phyloP scores from a whole-genome alignment of 371 early-diverging fungal genomes.

The Mucor mucedo region DNA sequence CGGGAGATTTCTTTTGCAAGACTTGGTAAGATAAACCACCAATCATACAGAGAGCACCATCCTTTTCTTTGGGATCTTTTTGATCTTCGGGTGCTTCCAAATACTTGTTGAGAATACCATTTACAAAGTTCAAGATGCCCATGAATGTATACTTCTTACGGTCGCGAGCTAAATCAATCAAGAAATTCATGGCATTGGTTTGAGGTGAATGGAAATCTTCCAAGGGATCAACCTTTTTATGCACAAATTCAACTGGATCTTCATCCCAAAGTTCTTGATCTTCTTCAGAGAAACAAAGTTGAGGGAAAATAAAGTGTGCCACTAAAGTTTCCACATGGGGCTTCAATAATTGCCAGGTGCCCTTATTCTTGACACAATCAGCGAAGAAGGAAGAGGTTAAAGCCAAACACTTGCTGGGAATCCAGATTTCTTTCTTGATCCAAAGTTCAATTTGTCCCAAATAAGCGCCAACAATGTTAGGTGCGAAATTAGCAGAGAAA shows the following conservation, averaged over 20 bases:
- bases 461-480: constrained; percentile 81
- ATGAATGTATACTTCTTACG: constrained; percentile 81
- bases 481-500: constrained; percentile 87
- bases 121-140: constrained; percentile 77
- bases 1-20: constrained; percentile 70
- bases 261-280: constrained; percentile 90
- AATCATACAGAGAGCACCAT: constrained; percentile 90
- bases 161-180: constrained; percentile 76
- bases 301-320: constrained; percentile 87
- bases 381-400: constrained; percentile 60
- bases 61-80: constrained; percentile 77
- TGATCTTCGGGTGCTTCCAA: constrained; percentile 66
- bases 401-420: constrained; percentile 62
- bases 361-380: constrained; percentile 82
- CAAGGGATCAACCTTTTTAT: constrained; percentile 78
- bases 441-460: constrained; percentile 76
- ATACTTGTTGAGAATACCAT: constrained; percentile 66
- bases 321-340: constrained; percentile 78
- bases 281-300: constrained; percentile 78
- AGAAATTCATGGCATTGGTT: constrained; percentile 72
- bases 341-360: constrained; percentile 87
- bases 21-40: constrained; percentile 67
- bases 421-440: constrained; percentile 68
- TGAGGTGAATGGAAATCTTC: constrained; percentile 82
- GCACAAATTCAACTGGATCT: constrained; percentile 92